A percentile compares a stretch with the other conserved stretches of the same genome.
Evolutionary conservation across 2,329 filamentous ascomycete species (phyloP).

Genomic region (Nigrospora sphaerica): DNA sequence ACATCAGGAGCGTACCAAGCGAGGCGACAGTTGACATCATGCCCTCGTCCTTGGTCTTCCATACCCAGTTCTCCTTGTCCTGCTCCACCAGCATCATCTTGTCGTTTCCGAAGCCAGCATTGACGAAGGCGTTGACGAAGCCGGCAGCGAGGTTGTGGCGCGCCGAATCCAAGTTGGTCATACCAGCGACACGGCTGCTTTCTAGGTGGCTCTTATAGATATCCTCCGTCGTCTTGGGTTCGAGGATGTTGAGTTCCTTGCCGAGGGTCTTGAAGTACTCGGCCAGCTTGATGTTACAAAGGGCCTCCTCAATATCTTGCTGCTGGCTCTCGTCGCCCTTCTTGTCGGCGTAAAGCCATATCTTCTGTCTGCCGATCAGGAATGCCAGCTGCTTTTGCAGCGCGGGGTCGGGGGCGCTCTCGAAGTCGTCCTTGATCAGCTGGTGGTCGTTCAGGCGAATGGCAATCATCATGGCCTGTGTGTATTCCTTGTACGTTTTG

Average conservation of each 20-base stretch:
- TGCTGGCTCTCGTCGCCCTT: slow-evolving; percentile 59
- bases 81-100: slow-evolving; percentile 95
- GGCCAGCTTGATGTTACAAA: slow-evolving; percentile 81
- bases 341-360: slow-evolving; percentile 63
- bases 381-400: slow-evolving; percentile 93
- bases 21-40: slow-evolving; percentile 97
- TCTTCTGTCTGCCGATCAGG: slow-evolving; percentile 84
- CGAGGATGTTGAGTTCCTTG: slow-evolving; percentile 93
- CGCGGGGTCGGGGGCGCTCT: slow-evolving; percentile 70
- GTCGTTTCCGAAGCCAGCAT: slow-evolving; percentile 90
- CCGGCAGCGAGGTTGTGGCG: slow-evolving; percentile 91
- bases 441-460: slow-evolving; percentile 86
- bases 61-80: slow-evolving; percentile 90
- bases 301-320: slow-evolving; percentile 68
- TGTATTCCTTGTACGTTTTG: slow-evolving; percentile 83
- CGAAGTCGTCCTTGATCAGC: slow-evolving; percentile 76
- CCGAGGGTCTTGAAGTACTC: slow-evolving; percentile 91
- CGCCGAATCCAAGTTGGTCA: slow-evolving; percentile 93
- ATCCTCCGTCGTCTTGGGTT: slow-evolving; percentile 94
- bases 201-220: slow-evolving; percentile 99
- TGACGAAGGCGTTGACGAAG: slow-evolving; percentile 96
- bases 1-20: slow-evolving; percentile 81
- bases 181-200: slow-evolving; percentile 82
- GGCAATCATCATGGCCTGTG: slow-evolving; percentile 88
- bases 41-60: slow-evolving; percentile 98